Conservation (phyloP, 2,329 filamentous ascomycete species). For the Mollisia scopiformis region DNA sequence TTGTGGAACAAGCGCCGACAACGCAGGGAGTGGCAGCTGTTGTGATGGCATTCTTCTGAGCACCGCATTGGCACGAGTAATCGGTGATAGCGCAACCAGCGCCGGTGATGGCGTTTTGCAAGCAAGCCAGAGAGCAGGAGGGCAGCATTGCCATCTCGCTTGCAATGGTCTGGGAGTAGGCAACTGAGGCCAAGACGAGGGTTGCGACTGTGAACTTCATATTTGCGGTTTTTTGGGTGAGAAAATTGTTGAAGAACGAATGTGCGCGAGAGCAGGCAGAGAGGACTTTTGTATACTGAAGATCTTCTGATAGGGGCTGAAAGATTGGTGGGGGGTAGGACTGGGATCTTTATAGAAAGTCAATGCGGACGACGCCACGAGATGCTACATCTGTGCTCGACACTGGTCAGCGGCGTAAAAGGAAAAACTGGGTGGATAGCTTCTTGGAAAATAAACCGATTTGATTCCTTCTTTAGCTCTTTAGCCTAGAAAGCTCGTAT, state of each 20-base stretch:
- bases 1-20: constrained; percentile 18
- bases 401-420: not conserved
- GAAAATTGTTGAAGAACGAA: not conserved
- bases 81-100: constrained; percentile 26
- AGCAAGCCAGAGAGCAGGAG: constrained; percentile 26
- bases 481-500: not conserved
- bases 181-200: constrained; percentile 15
- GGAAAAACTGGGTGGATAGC: not conserved
- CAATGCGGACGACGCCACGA: constrained; percentile 1
- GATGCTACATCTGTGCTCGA: not conserved
- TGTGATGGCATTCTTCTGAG: constrained; percentile 21
- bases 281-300: not conserved
- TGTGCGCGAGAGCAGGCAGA: not conserved
- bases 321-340: not conserved
- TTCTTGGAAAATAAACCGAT: not conserved
- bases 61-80: constrained; percentile 29
- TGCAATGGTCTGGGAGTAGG: constrained; percentile 26
- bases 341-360: not conserved
- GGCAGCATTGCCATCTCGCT: constrained; percentile 23
- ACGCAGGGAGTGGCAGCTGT: constrained; percentile 28
- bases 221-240: constrained; percentile 10
- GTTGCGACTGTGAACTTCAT: constrained; percentile 14
- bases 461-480: not conserved
- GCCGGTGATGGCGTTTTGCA: constrained; percentile 18
- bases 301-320: not conserved